Evolutionary conservation across 805 yeast species (phyloP), one percentile per base, ranked within the genome.

Genomic region (Candida arabinofermentans): DNA sequence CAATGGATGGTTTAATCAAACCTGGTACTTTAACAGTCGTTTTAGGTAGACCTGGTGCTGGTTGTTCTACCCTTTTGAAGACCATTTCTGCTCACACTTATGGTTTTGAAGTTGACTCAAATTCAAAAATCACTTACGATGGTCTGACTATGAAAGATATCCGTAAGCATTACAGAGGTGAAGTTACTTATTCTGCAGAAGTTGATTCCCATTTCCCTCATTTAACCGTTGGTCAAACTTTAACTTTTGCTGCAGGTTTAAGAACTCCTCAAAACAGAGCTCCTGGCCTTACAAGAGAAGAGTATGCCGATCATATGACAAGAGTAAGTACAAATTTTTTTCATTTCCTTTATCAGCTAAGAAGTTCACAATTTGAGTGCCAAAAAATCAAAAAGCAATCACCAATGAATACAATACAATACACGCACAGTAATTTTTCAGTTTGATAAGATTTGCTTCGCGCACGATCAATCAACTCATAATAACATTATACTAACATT

Each of bases 31-130:
- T 83, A 36, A 73, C 83, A 8, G 83, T 83, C 37, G 88, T 84
- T 9, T 66, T 84, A 35, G 91, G 93, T 43, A 74, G 90, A 61
- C 91, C 91, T 1, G 91, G 91, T 54, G 77, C 87, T n/a, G 88
- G 89, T 49, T 82, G 88, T 59, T 74, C 86, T 3, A 81, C 88
- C 0, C 64, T 81, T 37, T 65, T 82, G 52, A 81, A 81, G 51
- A 73, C 84, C 5, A 67, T 81, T 30, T 66, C 82, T 29, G 58
- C 79, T 27, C 75, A 78, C 41, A 77, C 84, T 6, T 75, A 76
- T 54, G 86, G 86, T 46, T 78, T 77, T 57, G 57, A 71, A 24
- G 52, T 81, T 24, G 77, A 68, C 27, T 43, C 59, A 31, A 71
- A 69, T 24, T 70, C 84, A 1, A 48, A 50, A 5, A 66, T 80